phyloP scores from a whole-genome alignment of 306 rosid species.

The Abrus precatorius region DNA sequence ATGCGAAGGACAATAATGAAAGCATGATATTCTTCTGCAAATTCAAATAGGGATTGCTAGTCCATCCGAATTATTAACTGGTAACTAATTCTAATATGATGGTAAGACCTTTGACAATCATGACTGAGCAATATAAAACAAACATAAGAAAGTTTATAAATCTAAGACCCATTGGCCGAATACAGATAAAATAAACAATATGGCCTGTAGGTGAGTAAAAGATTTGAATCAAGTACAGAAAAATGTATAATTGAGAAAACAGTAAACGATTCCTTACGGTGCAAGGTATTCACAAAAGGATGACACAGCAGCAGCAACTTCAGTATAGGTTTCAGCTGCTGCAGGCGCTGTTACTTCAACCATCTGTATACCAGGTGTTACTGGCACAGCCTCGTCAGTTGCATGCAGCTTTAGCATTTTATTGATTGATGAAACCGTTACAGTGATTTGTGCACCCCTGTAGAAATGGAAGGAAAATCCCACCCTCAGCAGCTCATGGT shows the following conservation, averaged over 20 bases:
- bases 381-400: conserved; percentile 88
- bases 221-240: not conserved
- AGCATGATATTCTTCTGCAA: conserved; percentile 23
- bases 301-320: conserved; percentile 76
- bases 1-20: conserved; percentile 20
- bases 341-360: conserved; percentile 99
- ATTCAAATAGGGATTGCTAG: not conserved
- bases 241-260: conserved; percentile 15
- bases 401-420: conserved; percentile 93
- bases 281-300: conserved; percentile 98
- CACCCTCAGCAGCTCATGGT: conserved; percentile 86
- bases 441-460: conserved; percentile 79
- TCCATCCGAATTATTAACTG: not conserved
- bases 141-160: conserved; percentile 1
- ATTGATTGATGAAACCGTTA: conserved; percentile 82
- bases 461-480: conserved; percentile 82
- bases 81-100: not conserved
- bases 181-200: conserved; percentile 2
- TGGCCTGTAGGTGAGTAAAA: not conserved
- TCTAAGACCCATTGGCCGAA: not conserved
- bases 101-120: conserved; percentile 1
- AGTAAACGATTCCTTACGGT: conserved; percentile 75
- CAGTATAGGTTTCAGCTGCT: conserved; percentile 76
- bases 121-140: conserved; percentile 2
- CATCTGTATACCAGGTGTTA: conserved; percentile 90